A percentile compares a stretch with the other conserved stretches of the same genome.
These are phyloP conservation scores for Ormosia emarginata DNA, from an alignment of 306 rosid species.

Conservation along the genomic window DNA sequence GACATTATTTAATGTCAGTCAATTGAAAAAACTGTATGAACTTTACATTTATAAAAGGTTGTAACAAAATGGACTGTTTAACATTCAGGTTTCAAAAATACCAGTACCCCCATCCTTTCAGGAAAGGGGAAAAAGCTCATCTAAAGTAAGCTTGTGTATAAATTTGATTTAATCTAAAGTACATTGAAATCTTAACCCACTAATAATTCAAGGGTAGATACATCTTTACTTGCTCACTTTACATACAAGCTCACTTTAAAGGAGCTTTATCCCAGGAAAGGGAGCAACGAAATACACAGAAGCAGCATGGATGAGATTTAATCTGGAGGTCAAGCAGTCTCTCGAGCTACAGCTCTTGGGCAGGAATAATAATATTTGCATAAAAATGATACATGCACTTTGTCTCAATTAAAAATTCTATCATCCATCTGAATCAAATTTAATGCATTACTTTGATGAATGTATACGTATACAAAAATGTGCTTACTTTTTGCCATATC, in stretches of 20 bases:
- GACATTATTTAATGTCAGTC: not conserved
- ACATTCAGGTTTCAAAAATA: not conserved
- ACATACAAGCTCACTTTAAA: too few relatives aligned
- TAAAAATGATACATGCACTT: not conserved
- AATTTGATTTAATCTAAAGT: too few relatives aligned
- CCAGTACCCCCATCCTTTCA: not conserved
- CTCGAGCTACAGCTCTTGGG: not conserved
- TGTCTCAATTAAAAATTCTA: not conserved
- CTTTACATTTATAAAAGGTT: not conserved
- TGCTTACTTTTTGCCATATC: constrained; percentile 58
- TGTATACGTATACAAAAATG: not conserved
- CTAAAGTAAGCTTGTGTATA: too few relatives aligned
- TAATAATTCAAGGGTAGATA: too few relatives aligned
- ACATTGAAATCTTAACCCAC: too few relatives aligned
- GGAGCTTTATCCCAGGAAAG: not conserved
- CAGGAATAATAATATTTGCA: not conserved
- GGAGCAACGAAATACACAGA: not conserved
- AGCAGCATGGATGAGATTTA: not conserved
- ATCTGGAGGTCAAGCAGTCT: not conserved
- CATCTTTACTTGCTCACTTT: too few relatives aligned
- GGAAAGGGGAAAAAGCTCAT: too few relatives aligned
- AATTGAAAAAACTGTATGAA: not conserved
- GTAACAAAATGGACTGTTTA: not conserved
- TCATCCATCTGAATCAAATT: not conserved
- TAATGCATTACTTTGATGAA: not conserved